A percentile compares a stretch with the other conserved stretches of the same genome.
phyloP scores from a whole-genome alignment of 2,329 filamentous ascomycete species.

The Endoconidiophora laricicola region DNA sequence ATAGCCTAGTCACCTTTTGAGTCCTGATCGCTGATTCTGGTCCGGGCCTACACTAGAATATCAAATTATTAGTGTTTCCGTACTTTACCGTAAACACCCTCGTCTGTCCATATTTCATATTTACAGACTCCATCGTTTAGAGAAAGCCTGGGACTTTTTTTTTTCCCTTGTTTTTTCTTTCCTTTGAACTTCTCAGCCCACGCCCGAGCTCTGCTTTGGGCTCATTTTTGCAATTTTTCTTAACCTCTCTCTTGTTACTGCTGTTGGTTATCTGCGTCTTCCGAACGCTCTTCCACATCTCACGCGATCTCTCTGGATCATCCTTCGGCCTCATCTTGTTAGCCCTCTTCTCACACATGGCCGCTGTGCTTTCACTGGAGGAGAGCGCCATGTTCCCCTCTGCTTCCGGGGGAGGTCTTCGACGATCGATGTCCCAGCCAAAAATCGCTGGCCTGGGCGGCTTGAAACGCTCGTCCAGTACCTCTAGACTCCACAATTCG shows the following conservation, averaged over 20 bases:
- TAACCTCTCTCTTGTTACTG: constrained; percentile 17
- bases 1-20: background rate
- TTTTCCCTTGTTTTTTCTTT: background rate
- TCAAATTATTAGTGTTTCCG: background rate
- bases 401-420: constrained; percentile 4
- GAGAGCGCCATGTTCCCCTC: constrained; percentile 10
- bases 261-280: background rate
- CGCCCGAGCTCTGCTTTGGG: background rate
- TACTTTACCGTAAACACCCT: constrained; percentile 1
- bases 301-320: constrained; percentile 10
- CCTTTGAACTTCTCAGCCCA: constrained; percentile 2
- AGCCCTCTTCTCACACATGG: constrained; percentile 3
- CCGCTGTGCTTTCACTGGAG: constrained; percentile 2
- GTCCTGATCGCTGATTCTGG: no score
- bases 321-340: background rate
- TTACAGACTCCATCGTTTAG: background rate
- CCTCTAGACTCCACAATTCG: constrained; percentile 4
- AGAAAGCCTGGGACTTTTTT: no score
- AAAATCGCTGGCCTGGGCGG: constrained; percentile 7
- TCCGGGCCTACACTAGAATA: no score
- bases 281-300: no score
- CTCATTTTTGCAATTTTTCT: background rate
- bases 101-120: constrained; percentile 1
- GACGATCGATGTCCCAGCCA: constrained; percentile 9
- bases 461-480: constrained; percentile 9